Base-by-base conservation (phyloP, 2,329 filamentous ascomycete species). In the Gremmenia infestans region DNA sequence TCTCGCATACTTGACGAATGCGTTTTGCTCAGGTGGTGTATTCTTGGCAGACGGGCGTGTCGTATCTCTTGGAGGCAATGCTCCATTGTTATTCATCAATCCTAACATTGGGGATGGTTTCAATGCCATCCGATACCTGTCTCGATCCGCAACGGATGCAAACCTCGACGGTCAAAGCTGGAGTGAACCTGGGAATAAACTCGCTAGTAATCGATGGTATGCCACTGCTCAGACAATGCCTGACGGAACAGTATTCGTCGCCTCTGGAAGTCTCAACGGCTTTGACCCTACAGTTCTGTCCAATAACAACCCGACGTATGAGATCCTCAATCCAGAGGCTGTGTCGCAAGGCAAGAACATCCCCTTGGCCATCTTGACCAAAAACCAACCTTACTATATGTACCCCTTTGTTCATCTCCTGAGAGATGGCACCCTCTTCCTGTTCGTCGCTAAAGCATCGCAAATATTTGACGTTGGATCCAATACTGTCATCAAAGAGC, bases 231-330 rank as follows among this genome's bases (percentile, higher is more conserved):
- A 85, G 67, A 81, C 76, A 12, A 73, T 86, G 72, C 73, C 77
- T 11, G 80, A 85, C 63, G 77, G 79, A 46, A 74, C 68, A 25
- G 70, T 85, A 40, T 82, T 86, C 57, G 81, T 86, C 48, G 80
- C 78, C 12, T 83, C 81, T 48, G 82, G 82, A 54, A 81, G 77
- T 63, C 68, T 81, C 58, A 85, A 84, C 63, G 81, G 80, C 47
- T 73, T 82, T 35, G 77, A 83, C 64, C 80, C 80, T 23, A 74
- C 74, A 7, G 73, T 78, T 55, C 68, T 69, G 4, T 71, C 75
- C 48, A 85, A 85, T 72, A 85, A 85, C 72, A 85, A 85, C 64
- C 82, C 82, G 2, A 85, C 81, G 2, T 85, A 82, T 65, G 82
- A 85, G 65, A 76, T 83, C 25, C 70, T 85, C n/a, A 76, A 78